Base-by-base conservation (phyloP, 371 early-diverging fungal species). In the Circinella minor region DNA sequence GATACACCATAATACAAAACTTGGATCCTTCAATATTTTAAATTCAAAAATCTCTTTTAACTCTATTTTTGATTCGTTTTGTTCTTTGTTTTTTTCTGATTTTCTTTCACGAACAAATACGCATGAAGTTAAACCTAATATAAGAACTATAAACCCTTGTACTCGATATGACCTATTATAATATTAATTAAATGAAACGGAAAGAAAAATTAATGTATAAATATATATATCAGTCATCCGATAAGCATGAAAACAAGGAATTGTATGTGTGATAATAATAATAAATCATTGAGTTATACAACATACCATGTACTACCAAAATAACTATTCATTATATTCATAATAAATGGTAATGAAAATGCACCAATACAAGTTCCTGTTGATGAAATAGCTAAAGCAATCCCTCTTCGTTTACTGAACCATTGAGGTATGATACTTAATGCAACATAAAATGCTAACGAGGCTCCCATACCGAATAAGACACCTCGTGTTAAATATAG, bases 321-420 rank as follows among this genome's bases (percentile, higher is more conserved):
- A 17, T 59, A 68, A 27, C 74, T 74, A 61, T 91, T 80, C 11
- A 91, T 72, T 37, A 75, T 63, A 36, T 81, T 85, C 54, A 89
- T 74, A 4, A 92, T 65, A 11, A 90, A 88, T 1, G 89, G 80
- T 71, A 92, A 73, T 47, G 86, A 81, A 9, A 92, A 81, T 0
- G 92, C 92, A 39, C 94, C 94, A 47, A 91, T 70, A 7, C 94
- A 92, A 8, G 87, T 80, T 5, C 94, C 94, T 64, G 88, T 77
- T 57, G 88, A 86, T 27, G 91, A 87, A 15, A 93, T 76, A 10
- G 93, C 95, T 0, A 88, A 82, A 11, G 91, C 93, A 49, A 94
- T 61, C 0, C 90, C 89, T 7, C 92, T 85, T 37, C 75, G 69
- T 43, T 81, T 80, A 34, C 64, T 64, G 71, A 93, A 94, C 92